A percentile compares a stretch with the other conserved stretches of the same genome.
Evolutionary conservation across 805 yeast genomes (phyloP).

Genomic region (Yarrowia sp.): DNA sequence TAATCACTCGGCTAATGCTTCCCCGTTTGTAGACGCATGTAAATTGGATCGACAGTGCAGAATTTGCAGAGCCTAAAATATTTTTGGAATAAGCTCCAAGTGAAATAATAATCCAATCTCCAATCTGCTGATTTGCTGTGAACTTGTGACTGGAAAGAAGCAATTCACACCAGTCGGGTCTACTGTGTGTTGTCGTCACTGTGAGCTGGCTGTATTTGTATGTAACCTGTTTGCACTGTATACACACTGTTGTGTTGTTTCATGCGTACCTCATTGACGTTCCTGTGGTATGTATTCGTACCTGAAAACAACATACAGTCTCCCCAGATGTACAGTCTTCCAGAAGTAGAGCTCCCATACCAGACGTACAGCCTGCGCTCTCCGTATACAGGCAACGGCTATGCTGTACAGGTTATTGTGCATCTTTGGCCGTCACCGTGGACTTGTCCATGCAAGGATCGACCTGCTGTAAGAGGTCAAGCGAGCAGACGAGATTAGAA

Average conservation of each 20-base stretch:
- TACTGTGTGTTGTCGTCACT: too few species aligned
- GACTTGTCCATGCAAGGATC: not conserved
- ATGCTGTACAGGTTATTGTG: not conserved
- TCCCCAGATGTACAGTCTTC: too few species aligned
- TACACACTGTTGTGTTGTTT: too few species aligned
- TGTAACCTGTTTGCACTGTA: too few species aligned
- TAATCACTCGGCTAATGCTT: slow-evolving; percentile 5
- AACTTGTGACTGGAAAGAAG: too few species aligned
- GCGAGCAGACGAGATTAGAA: slow-evolving; percentile 1
- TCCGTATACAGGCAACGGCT: too few species aligned
- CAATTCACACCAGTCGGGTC: too few species aligned
- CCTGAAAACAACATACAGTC: not conserved
- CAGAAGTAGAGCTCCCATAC: too few species aligned
- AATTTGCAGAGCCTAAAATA: not conserved
- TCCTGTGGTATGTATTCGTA: not conserved
- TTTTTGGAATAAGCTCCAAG: not conserved
- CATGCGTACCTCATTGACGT: too few species aligned
- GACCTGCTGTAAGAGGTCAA: not conserved
- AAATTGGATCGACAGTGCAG: slow-evolving; percentile 1
- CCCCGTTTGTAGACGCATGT: not conserved
- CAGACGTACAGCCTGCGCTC: too few species aligned
- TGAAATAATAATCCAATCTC: not conserved
- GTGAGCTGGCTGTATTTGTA: too few species aligned
- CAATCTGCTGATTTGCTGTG: not conserved
- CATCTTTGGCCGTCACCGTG: too few species aligned